Percentiles rank a stretch among this genome's conserved stretches.
phyloP scores from a whole-genome alignment of 2,329 filamentous ascomycete species.

The Colletotrichum cordylinicola region DNA sequence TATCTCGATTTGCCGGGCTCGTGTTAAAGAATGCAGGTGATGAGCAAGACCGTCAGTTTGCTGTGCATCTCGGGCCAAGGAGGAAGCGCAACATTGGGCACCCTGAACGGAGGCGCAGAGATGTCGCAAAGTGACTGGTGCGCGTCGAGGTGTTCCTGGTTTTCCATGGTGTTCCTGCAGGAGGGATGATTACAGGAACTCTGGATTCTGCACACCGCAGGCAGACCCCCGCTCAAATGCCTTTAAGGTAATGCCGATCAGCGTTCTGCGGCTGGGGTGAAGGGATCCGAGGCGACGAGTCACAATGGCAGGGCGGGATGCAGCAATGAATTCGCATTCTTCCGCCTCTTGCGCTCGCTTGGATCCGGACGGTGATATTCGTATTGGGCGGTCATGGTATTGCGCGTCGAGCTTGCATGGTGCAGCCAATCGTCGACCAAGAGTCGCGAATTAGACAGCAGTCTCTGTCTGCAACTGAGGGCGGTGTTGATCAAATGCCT shows the following conservation, averaged over 20 bases:
- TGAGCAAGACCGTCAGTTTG: neutral
- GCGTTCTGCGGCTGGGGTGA: neutral
- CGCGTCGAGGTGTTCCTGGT: neutral
- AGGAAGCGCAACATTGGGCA: neutral
- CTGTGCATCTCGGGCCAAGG: conserved; percentile 2
- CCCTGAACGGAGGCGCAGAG: neutral
- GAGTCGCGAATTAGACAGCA: neutral
- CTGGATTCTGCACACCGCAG: neutral
- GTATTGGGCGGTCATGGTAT: neutral
- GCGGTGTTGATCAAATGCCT: neutral
- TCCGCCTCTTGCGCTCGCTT: neutral
- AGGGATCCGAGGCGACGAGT: neutral
- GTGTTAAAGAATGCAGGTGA: neutral
- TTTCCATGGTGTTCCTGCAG: neutral
- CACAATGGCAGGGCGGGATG: neutral
- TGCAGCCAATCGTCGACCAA: neutral
- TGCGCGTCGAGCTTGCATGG: neutral
- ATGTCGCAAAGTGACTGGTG: neutral
- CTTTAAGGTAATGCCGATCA: conserved; percentile 11
- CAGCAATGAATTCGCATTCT: neutral
- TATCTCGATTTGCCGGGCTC: neutral
- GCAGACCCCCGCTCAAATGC: conserved; percentile 4
- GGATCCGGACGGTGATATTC: neutral
- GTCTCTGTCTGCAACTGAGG: neutral
- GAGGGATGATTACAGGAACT: conserved; percentile 10